Base-by-base conservation (phyloP, 176 grass and related monocot species). In the Musa acuminata region DNA sequence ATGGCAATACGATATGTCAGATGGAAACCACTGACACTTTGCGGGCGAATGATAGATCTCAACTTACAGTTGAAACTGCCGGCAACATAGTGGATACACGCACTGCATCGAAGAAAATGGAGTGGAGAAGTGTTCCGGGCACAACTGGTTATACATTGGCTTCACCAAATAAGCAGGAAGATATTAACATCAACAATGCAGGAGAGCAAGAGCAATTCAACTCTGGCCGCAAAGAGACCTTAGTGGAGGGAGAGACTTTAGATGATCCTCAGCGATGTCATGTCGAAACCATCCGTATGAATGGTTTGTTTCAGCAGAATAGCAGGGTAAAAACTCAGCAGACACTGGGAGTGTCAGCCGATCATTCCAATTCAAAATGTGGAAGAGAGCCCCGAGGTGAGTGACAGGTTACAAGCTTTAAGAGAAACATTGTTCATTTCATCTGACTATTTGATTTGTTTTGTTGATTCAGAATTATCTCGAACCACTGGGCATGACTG, bases 401-500 rank as follows among this genome's bases (percentile, higher is more conserved):
- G 35, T 43, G 26, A 20, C 43, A 67, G 11, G 13, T 25, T 72
- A 1, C 6, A 57, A 19, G 43, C 4, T 24, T 51, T 25, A 48
- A 67, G 16, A 17, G 11, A 9, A 76, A 62, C 21, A 3, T 48
- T 19, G 11, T 70, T 24, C 17, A 58, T 73, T 48, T 72, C 12
- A 8, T 51, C 71, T 67, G 13, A n/a, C 60, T 62, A 62, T 78
- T 13, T 14, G 49, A 63, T 51, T 57, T 8, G 4, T 22, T 3
- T 17, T 27, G 64, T 80, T 2, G 24, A 49, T 55, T 49, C 48
- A 85, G 87, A 53, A 55, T 62, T 24, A 49, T 52, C 29, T 23
- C 63, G 66, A 73, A 84, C 55, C 23, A 82, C 71, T 52, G 16
- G 74, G 49, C 43, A 3, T 65, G 51, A 67, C 9, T 76, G 69